These are phyloP conservation scores for Casuarina cunninghamiana DNA, from an alignment of 306 rosid species.

Conservation along the genomic window DNA sequence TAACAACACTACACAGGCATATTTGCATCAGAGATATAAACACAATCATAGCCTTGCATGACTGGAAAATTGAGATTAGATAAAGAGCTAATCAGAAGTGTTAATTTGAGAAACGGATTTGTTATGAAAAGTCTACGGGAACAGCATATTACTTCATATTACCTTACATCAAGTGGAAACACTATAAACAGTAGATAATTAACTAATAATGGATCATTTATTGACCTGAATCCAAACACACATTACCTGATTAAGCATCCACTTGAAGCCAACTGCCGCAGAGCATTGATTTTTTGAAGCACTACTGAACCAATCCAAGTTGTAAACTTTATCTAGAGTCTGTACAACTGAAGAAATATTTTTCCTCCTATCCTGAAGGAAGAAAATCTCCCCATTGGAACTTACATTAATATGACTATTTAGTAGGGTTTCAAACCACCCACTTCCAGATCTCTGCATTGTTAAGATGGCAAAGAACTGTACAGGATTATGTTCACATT, in stretches of 20 bases:
- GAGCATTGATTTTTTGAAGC: constrained; percentile 95
- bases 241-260: constrained; percentile 98
- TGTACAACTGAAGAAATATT: constrained; percentile 67
- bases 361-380: constrained; percentile 61
- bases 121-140: neutral
- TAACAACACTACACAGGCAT: neutral
- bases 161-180: neutral
- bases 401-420: constrained; percentile 82
- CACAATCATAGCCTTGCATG: neutral
- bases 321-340: constrained; percentile 79
- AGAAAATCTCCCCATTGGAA: constrained; percentile 92
- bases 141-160: neutral
- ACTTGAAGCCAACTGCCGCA: constrained; percentile 95
- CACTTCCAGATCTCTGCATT: constrained; percentile 96
- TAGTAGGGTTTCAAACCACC: constrained; percentile 92
- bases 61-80: neutral
- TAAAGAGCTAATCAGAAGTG: neutral
- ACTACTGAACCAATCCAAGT: constrained; percentile 91
- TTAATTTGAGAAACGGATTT: neutral
- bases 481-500: constrained; percentile 81
- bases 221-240: constrained; percentile 2
- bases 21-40: neutral
- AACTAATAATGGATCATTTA: neutral
- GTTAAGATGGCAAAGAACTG: constrained; percentile 75
- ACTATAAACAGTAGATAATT: constrained; percentile 6